These are phyloP conservation scores for Jamesozyma spencerorum DNA, from an alignment of 805 yeast genomes.

Conservation along the genomic window DNA sequence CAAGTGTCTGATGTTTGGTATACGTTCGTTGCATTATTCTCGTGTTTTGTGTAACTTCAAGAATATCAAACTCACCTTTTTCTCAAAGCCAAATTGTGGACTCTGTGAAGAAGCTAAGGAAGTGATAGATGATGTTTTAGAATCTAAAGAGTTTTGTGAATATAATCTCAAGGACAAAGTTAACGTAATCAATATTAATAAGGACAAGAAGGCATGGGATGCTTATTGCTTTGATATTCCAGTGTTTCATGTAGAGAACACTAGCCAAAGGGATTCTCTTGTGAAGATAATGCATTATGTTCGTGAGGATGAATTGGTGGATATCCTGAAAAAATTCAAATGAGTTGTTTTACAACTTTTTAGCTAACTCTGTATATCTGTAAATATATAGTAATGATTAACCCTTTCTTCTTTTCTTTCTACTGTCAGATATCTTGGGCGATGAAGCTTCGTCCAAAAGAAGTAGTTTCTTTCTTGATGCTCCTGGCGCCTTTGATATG, in stretches of 20 bases:
- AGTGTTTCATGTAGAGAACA: conserved; percentile 56
- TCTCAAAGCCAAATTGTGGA: conserved; percentile 61
- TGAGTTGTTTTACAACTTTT: not conserved
- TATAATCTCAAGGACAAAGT: conserved; percentile 27
- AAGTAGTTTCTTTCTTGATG: conserved; percentile 24
- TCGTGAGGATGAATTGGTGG: conserved; percentile 43
- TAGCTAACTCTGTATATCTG: not conserved
- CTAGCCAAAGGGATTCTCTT: conserved; percentile 34
- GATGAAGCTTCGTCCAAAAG: conserved; percentile 22
- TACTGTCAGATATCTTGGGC: conserved; percentile 12
- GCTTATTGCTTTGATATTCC: conserved; percentile 72
- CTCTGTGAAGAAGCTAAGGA: conserved; percentile 57
- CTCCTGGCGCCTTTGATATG: conserved; percentile 7
- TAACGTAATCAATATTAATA: conserved; percentile 47
- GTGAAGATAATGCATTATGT: conserved; percentile 63
- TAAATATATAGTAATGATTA: not conserved
- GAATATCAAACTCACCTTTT: conserved; percentile 41
- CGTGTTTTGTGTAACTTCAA: not conserved
- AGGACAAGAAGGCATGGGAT: conserved; percentile 59
- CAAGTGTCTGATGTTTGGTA: no score
- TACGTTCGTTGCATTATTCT: not conserved
- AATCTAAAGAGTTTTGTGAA: conserved; percentile 24
- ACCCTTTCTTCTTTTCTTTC: conserved; percentile 6
- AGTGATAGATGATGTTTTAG: conserved; percentile 36
- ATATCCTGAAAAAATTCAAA: conserved; percentile 33